Evolutionary conservation across 257 asterid genomes (phyloP).

Genomic region (Scutellaria minor): DNA sequence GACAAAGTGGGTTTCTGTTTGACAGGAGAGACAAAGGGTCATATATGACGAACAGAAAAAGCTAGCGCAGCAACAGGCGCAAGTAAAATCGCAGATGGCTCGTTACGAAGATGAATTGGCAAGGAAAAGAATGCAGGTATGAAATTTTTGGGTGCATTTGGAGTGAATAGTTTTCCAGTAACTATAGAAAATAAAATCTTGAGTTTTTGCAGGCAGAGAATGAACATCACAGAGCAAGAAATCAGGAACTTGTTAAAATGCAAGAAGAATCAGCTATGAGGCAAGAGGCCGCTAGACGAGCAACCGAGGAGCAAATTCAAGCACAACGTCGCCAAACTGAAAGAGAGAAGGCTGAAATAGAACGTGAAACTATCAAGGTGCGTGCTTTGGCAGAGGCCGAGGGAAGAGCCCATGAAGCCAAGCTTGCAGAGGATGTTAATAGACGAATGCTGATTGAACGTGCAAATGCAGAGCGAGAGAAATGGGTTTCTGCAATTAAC

Average conservation of each 20-base stretch:
- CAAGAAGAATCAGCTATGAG: conserved; percentile 97
- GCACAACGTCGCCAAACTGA: conserved; percentile 95
- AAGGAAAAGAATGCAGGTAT: conserved; percentile 97
- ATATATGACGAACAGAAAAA: conserved; percentile 89
- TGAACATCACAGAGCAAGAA: conserved; percentile 88
- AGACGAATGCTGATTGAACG: conserved; percentile 76
- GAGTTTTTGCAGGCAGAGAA: conserved; percentile 75
- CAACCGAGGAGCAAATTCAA: conserved; percentile 98
- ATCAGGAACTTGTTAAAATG: conserved; percentile 94
- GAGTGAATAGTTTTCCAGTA: conserved; percentile 4
- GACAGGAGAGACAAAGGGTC: conserved; percentile 92
- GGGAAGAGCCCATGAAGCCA: conserved; percentile 97
- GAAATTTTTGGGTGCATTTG: conserved; percentile 31
- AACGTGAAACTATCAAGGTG: conserved; percentile 84
- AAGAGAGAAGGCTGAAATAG: conserved; percentile 84
- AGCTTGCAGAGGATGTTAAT: conserved; percentile 92
- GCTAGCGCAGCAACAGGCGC: conserved; percentile 89
- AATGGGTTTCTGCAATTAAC: conserved; percentile 95
- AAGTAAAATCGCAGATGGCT: conserved; percentile 90
- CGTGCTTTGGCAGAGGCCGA: conserved; percentile 92
- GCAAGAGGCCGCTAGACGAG: conserved; percentile 92
- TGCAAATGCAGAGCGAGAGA: conserved; percentile 95
- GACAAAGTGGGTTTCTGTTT: conserved; percentile 36
- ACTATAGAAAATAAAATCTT: conserved; percentile 18
- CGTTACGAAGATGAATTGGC: conserved; percentile 92